Evolutionary conservation across 768 basidiomycete genomes (phyloP).

Genomic region (Amanita subjunquillea): DNA sequence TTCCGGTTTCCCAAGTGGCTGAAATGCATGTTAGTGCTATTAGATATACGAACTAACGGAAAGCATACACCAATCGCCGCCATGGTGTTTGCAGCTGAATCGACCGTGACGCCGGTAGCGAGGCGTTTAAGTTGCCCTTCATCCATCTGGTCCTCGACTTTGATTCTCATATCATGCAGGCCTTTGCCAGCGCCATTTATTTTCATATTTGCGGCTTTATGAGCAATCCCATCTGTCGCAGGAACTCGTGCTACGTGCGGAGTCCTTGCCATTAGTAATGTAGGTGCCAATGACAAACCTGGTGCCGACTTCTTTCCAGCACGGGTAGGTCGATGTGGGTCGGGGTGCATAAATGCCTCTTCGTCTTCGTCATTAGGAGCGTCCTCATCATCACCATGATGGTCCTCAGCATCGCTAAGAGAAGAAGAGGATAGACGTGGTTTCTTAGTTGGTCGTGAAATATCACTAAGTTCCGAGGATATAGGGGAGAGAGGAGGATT

Average conservation of each 20-base stretch:
- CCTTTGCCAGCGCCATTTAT: constrained; percentile 32
- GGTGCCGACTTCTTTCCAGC: constrained; percentile 37
- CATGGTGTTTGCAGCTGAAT: constrained; percentile 38
- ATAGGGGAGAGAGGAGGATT: constrained; percentile 31
- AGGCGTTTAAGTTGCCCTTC: constrained; percentile 68
- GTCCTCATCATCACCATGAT: constrained; percentile 24
- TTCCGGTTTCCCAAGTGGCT: constrained; percentile 53
- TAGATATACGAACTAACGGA: neutral
- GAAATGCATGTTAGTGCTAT: constrained; percentile 6
- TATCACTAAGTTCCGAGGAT: constrained; percentile 41
- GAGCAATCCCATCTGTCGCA: constrained; percentile 24
- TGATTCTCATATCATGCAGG: constrained; percentile 38
- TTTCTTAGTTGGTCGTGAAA: constrained; percentile 36
- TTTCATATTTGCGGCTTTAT: constrained; percentile 25
- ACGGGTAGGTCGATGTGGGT: constrained; percentile 1
- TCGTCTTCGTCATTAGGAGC: constrained; percentile 39
- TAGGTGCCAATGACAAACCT: constrained; percentile 14
- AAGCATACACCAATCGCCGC: constrained; percentile 15
- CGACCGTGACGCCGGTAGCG: constrained; percentile 73
- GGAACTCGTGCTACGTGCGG: constrained; percentile 41
- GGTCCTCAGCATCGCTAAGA: constrained; percentile 40
- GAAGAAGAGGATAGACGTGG: constrained; percentile 43
- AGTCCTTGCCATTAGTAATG: constrained; percentile 34
- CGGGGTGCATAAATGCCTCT: constrained; percentile 11
- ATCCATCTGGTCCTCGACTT: constrained; percentile 73